Evolutionary conservation across 2,329 filamentous ascomycete genomes (phyloP).

Genomic region (Trichoderma harzianum): DNA sequence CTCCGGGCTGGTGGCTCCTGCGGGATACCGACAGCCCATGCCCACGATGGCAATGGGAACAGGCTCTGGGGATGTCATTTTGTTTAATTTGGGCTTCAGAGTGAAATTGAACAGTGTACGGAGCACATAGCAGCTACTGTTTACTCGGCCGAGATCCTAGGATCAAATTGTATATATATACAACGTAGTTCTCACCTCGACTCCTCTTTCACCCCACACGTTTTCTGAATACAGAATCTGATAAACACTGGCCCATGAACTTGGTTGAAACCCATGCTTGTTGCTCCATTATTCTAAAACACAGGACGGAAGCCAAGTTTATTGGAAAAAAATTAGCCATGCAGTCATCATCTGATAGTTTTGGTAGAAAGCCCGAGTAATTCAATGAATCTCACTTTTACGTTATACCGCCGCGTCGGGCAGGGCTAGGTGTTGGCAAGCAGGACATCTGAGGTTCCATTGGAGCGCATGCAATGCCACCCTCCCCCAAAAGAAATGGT

Average conservation of each 20-base stretch:
- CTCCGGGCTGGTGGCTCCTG: constrained; percentile 33
- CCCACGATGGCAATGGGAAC: constrained; percentile 33
- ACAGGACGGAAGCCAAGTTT: background rate
- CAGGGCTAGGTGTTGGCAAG: background rate
- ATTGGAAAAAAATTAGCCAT: background rate
- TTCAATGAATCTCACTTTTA: background rate
- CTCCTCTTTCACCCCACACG: background rate
- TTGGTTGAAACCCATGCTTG: background rate
- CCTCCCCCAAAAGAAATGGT: background rate
- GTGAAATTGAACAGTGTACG: background rate
- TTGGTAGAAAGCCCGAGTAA: background rate
- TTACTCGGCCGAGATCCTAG: background rate
- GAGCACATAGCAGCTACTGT: background rate
- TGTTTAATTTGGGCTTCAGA: background rate
- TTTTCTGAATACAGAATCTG: background rate
- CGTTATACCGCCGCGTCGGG: background rate
- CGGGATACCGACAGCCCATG: constrained; percentile 42
- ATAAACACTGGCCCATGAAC: background rate
- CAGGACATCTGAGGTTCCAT: background rate
- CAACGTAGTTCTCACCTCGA: background rate
- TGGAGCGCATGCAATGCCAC: constrained; percentile 4
- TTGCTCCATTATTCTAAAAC: background rate
- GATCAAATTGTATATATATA: background rate
- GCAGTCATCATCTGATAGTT: background rate
- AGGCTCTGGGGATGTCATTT: background rate